A percentile compares a stretch with the other conserved stretches of the same genome.
Conservation (phyloP, 192 early-diverging fungal species). For the Coemansia aciculifera region DNA sequence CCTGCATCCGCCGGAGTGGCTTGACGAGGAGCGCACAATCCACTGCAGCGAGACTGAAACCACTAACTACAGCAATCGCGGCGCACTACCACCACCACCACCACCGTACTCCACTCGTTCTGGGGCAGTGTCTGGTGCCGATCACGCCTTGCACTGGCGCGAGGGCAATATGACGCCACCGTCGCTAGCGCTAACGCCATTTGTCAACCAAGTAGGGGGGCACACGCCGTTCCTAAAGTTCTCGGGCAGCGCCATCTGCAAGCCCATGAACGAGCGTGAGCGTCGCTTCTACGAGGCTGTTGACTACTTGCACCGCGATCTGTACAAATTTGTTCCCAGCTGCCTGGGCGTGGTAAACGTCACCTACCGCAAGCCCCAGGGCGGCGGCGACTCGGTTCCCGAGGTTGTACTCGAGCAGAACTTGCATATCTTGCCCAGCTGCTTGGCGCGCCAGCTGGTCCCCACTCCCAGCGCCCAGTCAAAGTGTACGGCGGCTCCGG, state of each 20-base stretch:
- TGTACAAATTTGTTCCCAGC: slow-evolving; percentile 86
- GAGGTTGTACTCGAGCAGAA: slow-evolving; percentile 90
- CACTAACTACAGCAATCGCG: not conserved
- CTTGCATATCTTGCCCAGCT: slow-evolving; percentile 77
- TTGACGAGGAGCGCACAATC: slow-evolving; percentile 1
- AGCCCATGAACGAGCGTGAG: slow-evolving; percentile 85
- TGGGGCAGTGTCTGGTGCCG: not conserved
- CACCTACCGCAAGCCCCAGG: slow-evolving; percentile 61
- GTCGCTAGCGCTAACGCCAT: slow-evolving; percentile 72
- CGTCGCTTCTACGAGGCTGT: slow-evolving; percentile 89
- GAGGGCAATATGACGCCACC: slow-evolving; percentile 51
- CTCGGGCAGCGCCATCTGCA: slow-evolving; percentile 95
- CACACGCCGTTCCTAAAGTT: slow-evolving; percentile 95
- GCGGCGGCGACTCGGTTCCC: slow-evolving; percentile 41
- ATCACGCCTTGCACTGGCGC: slow-evolving; percentile 15
- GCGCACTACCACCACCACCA: not conserved
- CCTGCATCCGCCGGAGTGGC: slow-evolving; percentile 8
- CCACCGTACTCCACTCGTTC: not conserved
- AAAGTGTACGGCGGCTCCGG: slow-evolving; percentile 45
- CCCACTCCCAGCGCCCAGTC: slow-evolving; percentile 28
- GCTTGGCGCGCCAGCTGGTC: slow-evolving; percentile 56
- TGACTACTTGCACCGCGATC: slow-evolving; percentile 68
- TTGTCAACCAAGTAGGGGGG: slow-evolving; percentile 91
- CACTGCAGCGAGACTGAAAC: slow-evolving; percentile 8
- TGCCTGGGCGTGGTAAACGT: slow-evolving; percentile 96